Conservation (phyloP, 1,284 basidiomycete genomes). For the Apiotrichum laibachii region DNA sequence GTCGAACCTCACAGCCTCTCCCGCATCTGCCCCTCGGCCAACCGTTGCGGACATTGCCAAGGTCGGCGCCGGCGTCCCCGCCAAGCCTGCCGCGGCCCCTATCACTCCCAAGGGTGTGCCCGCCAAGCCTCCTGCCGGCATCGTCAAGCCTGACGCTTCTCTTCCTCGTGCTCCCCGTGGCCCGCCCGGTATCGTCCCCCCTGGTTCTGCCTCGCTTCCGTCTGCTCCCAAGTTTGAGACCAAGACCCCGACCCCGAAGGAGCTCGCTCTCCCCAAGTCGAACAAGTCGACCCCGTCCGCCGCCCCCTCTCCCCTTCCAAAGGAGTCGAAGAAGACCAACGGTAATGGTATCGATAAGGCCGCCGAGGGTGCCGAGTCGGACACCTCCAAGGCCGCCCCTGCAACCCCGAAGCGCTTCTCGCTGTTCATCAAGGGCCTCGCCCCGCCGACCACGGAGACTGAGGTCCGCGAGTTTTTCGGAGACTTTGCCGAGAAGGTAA, state of each 20-base stretch:
- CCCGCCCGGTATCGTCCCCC: constrained; percentile 8
- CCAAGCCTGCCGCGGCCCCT: constrained; percentile 35
- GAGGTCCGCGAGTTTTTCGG: constrained; percentile 73
- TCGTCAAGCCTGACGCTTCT: constrained; percentile 1
- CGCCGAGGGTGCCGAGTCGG: constrained; percentile 51
- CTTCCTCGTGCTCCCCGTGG: constrained; percentile 23
- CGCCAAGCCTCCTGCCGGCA: constrained; percentile 8
- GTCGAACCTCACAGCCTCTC: constrained; percentile 38
- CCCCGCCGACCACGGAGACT: constrained; percentile 60
- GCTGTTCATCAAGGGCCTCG: constrained; percentile 69
- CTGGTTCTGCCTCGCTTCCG: not conserved
- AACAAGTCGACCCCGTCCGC: constrained; percentile 15
- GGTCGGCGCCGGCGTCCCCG: constrained; percentile 47
- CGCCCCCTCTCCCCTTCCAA: constrained; percentile 33
- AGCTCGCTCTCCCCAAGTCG: constrained; percentile 3
- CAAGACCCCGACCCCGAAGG: constrained; percentile 14
- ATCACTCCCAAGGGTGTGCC: constrained; percentile 15
- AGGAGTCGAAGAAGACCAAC: constrained; percentile 55
- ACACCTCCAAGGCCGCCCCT: constrained; percentile 63
- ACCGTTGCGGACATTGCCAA: constrained; percentile 15
- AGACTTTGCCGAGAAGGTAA: constrained; percentile 34
- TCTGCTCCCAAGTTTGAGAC: constrained; percentile 11
- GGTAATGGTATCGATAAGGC: constrained; percentile 8
- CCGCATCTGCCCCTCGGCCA: constrained; percentile 44
- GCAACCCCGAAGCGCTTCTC: constrained; percentile 75